These are phyloP conservation scores for Usnea hakonensis DNA, from an alignment of 495 filamentous ascomycete species.

Conservation along the genomic window DNA sequence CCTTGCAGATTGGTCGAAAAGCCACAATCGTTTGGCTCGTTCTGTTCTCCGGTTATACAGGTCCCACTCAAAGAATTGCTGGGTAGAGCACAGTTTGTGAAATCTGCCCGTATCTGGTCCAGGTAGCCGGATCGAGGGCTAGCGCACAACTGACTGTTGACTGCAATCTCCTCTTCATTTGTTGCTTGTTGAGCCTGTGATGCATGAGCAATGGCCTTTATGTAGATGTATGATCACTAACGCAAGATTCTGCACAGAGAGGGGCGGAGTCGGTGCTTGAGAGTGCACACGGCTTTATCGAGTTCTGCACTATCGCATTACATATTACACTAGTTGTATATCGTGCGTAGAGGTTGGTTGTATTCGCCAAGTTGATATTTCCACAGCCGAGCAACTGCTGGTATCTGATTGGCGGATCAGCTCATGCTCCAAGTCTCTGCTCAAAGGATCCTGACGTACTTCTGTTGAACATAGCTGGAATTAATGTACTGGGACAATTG, in stretches of 20 bases:
- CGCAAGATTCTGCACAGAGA: slow-evolving; percentile 86
- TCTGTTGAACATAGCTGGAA: slow-evolving; percentile 61
- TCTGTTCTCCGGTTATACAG: slow-evolving; percentile 69
- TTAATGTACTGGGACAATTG: slow-evolving; percentile 65
- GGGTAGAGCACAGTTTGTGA: slow-evolving; percentile 79
- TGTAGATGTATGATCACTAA: slow-evolving; percentile 37
- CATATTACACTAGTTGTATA: slow-evolving; percentile 91
- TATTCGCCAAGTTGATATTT: slow-evolving; percentile 67
- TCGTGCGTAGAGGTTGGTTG: slow-evolving; percentile 81
- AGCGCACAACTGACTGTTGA: slow-evolving; percentile 66
- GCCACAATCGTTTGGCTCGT: slow-evolving; percentile 85
- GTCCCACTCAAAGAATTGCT: slow-evolving; percentile 61
- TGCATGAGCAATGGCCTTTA: slow-evolving; percentile 24
- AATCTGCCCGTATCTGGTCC: slow-evolving; percentile 81
- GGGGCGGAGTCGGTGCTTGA: slow-evolving; percentile 57
- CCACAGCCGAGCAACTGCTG: slow-evolving; percentile 71
- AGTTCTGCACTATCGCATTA: slow-evolving; percentile 92
- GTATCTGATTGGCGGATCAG: slow-evolving; percentile 47
- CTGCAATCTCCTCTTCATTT: slow-evolving; percentile 75
- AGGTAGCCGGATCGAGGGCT: slow-evolving; percentile 54
- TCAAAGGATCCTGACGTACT: slow-evolving; percentile 49
- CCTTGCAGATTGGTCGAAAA: slow-evolving; percentile 73
- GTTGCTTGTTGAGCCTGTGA: slow-evolving; percentile 69
- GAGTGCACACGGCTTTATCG: slow-evolving; percentile 61
- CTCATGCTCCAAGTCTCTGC: slow-evolving; percentile 9